Evolutionary conservation across 768 basidiomycete species (phyloP), one percentile per base, ranked within the genome.

Genomic region (Fibroporia radiculosa): DNA sequence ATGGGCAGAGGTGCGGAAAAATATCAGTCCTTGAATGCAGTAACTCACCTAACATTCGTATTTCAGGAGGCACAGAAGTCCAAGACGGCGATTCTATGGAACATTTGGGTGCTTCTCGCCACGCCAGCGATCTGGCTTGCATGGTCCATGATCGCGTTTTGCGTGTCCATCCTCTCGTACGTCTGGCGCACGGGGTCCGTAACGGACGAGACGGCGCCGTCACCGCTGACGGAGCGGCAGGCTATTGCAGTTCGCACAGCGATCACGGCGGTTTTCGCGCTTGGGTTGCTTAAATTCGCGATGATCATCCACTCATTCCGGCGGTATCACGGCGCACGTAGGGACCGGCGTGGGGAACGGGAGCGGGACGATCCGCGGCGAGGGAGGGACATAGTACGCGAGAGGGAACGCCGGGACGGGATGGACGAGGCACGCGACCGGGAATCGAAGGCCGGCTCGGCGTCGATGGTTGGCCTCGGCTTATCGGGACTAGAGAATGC

Each of bases 141-240:
- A 6, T 87, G 82, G 82, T 78, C 84, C 0, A 80, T 87, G 72
- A 66, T 84, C 4, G 67, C 77, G 42, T 85, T 85, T 60, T 60
- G 81, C 48, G 55, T 69, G 3, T 67, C 80, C 11, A 81, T 87
- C 52, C 66, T 84, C 25, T 71, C 78, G 6, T 87, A 75, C 49
- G 70, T 84, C 41, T 84, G 82, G 83, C 69, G 78, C 32, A 73
- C 73, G 0, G 82, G 80, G 13, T 71, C 76, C 0, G 63, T 64
- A 1, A 29, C 58, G 11, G 74, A 82, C 35, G 35, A 56, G 2
- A 50, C 50, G 7, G 11, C 53, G 45, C 50, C 22, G 29, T 28
- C 46, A 2, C 65, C 65, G 6, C 66, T 80, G 0, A 59, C 65
- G 3, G 52, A 64, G 0, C 46, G 45, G 0, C 68, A 65, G 3